A percentile compares a stretch with the other conserved stretches of the same genome.
phyloP scores from a whole-genome alignment of 805 yeast species.

The Candida suzukii region DNA sequence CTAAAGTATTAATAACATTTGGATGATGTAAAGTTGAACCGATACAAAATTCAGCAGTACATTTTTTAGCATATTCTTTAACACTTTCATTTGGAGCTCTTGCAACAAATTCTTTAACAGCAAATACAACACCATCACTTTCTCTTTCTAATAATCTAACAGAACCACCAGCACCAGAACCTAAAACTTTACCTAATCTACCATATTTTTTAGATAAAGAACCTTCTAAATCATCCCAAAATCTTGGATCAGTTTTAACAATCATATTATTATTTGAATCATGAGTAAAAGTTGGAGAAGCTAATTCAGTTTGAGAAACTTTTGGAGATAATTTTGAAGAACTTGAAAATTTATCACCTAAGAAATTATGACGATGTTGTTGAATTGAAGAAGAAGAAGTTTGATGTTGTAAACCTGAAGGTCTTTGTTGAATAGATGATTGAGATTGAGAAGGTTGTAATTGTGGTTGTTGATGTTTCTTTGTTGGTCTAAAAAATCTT shows the following conservation, averaged over 20 bases:
- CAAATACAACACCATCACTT: slow-evolving; percentile 64
- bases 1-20: slow-evolving; percentile 71
- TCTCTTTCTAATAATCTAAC: slow-evolving; percentile 68
- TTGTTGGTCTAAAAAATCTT: slow-evolving; percentile 60
- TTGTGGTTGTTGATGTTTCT: slow-evolving; percentile 11
- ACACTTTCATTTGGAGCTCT: slow-evolving; percentile 62
- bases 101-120: slow-evolving; percentile 77
- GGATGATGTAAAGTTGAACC: slow-evolving; percentile 81
- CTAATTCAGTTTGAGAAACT: slow-evolving; percentile 13
- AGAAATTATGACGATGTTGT: slow-evolving; percentile 1
- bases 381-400: slow-evolving; percentile 20
- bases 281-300: slow-evolving; percentile 31
- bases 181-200: slow-evolving; percentile 64
- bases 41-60: slow-evolving; percentile 84
- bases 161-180: slow-evolving; percentile 86
- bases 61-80: slow-evolving; percentile 77
- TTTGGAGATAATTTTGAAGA: slow-evolving; percentile 10
- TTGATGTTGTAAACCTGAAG: slow-evolving; percentile 2
- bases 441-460: slow-evolving; percentile 19
- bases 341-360: slow-evolving; percentile 4
- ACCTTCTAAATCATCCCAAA: slow-evolving; percentile 45
- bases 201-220: slow-evolving; percentile 58
- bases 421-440: slow-evolving; percentile 25
- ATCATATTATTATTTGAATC: slow-evolving; percentile 33
- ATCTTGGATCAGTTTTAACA: slow-evolving; percentile 28